A percentile compares a stretch with the other conserved stretches of the same genome.
Conservation (phyloP, 805 yeast species). For the Sugiyamaella mastotermitis region DNA sequence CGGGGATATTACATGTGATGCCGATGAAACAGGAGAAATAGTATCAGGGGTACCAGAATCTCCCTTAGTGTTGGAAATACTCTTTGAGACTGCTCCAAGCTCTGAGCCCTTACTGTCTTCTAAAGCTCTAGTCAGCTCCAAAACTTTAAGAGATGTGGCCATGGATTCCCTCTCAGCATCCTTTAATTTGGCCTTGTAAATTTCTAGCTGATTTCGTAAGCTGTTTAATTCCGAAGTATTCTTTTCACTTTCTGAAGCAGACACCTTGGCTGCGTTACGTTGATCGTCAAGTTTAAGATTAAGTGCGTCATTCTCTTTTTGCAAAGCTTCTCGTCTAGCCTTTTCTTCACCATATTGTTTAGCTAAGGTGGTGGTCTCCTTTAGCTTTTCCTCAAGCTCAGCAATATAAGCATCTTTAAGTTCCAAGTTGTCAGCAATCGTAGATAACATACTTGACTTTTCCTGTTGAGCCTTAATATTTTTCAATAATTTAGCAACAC, state of each 20-base stretch:
- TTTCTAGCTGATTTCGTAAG: no score
- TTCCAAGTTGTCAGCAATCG: constrained; percentile 11
- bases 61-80: background rate
- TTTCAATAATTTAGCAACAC: constrained; percentile 25
- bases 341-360: constrained; percentile 3
- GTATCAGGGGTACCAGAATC: background rate
- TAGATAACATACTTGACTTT: constrained; percentile 10
- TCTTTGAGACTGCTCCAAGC: no score
- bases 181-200: no score
- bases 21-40: background rate
- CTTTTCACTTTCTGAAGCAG: no score
- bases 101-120: no score
- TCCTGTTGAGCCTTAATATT: constrained; percentile 25
- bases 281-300: no score
- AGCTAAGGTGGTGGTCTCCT: constrained; percentile 4
- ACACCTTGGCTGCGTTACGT: no score
- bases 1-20: background rate
- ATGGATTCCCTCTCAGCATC: no score
- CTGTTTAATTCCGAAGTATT: no score
- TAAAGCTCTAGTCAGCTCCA: no score
- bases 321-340: constrained; percentile 3
- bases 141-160: no score
- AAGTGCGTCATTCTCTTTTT: constrained; percentile 7
- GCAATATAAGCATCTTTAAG: constrained; percentile 14
- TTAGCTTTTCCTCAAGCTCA: constrained; percentile 14